phyloP scores from a whole-genome alignment of 148 eudicot genomes.

The Bassia scoparia region DNA sequence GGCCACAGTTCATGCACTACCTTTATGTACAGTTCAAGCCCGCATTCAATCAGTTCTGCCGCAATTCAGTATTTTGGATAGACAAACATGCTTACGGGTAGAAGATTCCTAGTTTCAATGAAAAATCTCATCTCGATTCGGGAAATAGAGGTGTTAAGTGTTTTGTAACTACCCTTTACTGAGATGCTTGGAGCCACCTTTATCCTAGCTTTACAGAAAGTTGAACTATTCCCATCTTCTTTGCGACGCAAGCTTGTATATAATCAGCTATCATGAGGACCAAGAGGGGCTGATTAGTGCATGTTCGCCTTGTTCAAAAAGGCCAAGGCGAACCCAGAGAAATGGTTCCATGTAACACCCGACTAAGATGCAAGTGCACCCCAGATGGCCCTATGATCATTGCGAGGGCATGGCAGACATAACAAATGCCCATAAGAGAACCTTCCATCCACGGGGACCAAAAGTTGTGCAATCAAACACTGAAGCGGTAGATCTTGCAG shows the following conservation, averaged over 20 bases:
- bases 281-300: conserved; percentile 62
- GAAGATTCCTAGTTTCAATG: no score
- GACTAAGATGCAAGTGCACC: conserved; percentile 78
- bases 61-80: not conserved
- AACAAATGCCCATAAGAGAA: conserved; percentile 85
- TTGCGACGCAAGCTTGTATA: conserved; percentile 26
- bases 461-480: conserved; percentile 73
- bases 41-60: no score
- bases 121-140: no score
- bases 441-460: conserved; percentile 96
- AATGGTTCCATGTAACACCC: conserved; percentile 56
- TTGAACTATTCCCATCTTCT: conserved; percentile 45
- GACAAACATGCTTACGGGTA: no score
- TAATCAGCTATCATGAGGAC: conserved; percentile 61
- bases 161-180: conserved; percentile 23
- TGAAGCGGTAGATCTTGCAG: conserved; percentile 78
- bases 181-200: not conserved
- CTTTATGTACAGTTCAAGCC: no score
- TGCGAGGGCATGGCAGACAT: conserved; percentile 79
- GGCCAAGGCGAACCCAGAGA: conserved; percentile 60
- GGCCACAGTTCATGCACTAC: not conserved
- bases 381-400: conserved; percentile 84
- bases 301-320: conserved; percentile 63
- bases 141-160: not conserved
- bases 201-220: not conserved